A percentile compares a stretch with the other conserved stretches of the same genome.
These are phyloP conservation scores for Cladophialophora exuberans DNA, from an alignment of 2,329 filamentous ascomycete genomes.

Conservation along the genomic window DNA sequence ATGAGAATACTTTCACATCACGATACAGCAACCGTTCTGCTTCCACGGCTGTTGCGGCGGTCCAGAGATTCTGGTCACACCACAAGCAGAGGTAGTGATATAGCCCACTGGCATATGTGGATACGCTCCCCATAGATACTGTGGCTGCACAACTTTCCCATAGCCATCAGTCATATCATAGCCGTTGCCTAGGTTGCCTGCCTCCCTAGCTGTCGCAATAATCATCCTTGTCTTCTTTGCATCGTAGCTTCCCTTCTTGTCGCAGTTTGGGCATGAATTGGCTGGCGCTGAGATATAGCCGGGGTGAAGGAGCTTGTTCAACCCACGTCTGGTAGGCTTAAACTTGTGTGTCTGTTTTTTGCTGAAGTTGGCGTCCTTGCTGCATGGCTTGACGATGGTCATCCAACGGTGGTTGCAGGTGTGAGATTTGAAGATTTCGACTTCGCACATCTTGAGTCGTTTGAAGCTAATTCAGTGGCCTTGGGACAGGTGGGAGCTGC, in stretches of 20 bases:
- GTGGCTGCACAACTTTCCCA: conserved; percentile 15
- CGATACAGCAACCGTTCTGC: conserved; percentile 10
- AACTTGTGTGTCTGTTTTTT: conserved; percentile 28
- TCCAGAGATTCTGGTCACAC: conserved; percentile 1
- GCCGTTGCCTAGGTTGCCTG: conserved; percentile 25
- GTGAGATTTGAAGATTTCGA: conserved; percentile 48
- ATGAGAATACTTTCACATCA: conserved; percentile 15
- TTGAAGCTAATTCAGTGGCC: neutral
- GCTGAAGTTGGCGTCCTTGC: conserved; percentile 26
- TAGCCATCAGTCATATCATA: conserved; percentile 28
- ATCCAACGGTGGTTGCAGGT: conserved; percentile 55
- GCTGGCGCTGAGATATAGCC: conserved; percentile 29
- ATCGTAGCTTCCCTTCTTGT: conserved; percentile 39
- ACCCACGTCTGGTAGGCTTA: conserved; percentile 26
- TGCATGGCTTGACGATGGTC: conserved; percentile 50
- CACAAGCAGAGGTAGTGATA: conserved; percentile 6
- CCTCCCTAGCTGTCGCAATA: conserved; percentile 10
- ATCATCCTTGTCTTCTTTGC: conserved; percentile 37
- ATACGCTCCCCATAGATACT: neutral
- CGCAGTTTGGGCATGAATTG: conserved; percentile 38
- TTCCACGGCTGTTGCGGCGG: conserved; percentile 3
- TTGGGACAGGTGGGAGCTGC: neutral
- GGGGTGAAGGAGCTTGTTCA: conserved; percentile 8
- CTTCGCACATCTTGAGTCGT: conserved; percentile 50
- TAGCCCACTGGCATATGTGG: neutral